phyloP scores from a whole-genome alignment of 2,329 filamentous ascomycete genomes.

The Fusarium cicatricum region DNA sequence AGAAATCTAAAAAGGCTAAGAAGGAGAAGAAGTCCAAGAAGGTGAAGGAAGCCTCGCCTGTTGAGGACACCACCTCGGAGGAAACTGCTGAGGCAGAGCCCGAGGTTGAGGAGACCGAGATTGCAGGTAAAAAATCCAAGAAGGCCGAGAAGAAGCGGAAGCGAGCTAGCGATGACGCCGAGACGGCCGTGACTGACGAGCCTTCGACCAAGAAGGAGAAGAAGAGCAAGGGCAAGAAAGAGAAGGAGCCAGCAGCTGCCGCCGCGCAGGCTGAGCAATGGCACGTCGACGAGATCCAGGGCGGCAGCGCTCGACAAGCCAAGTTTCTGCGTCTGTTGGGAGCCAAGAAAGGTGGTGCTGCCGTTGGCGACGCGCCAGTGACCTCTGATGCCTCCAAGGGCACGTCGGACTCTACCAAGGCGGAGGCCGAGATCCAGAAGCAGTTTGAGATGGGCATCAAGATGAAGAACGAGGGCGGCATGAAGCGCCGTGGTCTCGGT shows the following conservation, averaged over 20 bases:
- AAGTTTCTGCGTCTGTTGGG: slow-evolving; percentile 68
- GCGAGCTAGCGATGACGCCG: slow-evolving; percentile 40
- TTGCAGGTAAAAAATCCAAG: slow-evolving; percentile 44
- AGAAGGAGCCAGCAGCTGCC: slow-evolving; percentile 18
- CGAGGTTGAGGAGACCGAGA: slow-evolving; percentile 23
- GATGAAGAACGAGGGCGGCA: slow-evolving; percentile 61
- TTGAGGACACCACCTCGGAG: slow-evolving; percentile 36
- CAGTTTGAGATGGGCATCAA: slow-evolving; percentile 66
- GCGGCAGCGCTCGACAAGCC: slow-evolving; percentile 58
- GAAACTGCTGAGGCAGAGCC: slow-evolving; percentile 4
- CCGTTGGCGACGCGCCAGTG: slow-evolving; percentile 31
- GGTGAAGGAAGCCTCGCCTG: slow-evolving; percentile 16
- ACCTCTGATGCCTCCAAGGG: slow-evolving; percentile 31
- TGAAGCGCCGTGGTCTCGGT: slow-evolving; percentile 61
- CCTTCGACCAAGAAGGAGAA: slow-evolving; percentile 37
- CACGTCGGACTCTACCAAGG: slow-evolving; percentile 49
- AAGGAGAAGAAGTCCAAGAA: slow-evolving; percentile 38
- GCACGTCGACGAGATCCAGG: slow-evolving; percentile 62
- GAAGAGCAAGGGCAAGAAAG: slow-evolving; percentile 34
- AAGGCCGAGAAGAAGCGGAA: slow-evolving; percentile 50
- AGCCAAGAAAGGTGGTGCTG: slow-evolving; percentile 55
- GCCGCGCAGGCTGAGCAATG: slow-evolving; percentile 53
- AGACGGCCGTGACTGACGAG: slow-evolving; percentile 25
- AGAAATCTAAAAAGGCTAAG: slow-evolving; percentile 40
- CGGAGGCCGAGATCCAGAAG: slow-evolving; percentile 62